Base-by-base conservation (phyloP, 1,284 basidiomycete species). In the Takashimella koratensis region DNA sequence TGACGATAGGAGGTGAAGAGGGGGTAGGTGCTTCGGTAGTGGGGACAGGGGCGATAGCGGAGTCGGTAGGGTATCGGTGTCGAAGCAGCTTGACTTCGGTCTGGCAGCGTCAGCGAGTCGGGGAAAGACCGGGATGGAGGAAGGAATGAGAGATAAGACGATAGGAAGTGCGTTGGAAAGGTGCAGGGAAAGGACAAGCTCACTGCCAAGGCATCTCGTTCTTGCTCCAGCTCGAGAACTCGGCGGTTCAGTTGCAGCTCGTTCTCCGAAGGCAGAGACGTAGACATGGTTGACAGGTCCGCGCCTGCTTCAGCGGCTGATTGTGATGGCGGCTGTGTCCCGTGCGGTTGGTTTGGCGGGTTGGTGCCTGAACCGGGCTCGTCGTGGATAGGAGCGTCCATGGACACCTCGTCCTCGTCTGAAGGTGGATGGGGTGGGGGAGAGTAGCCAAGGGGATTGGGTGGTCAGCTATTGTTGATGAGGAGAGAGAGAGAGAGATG, bases 171-270 rank as follows among this genome's bases (percentile, higher is more conserved):
- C n/a, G n/a, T n/a, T n/a, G n/a, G 16, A 36, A 42, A 5, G 8
- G 16, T 22, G 4, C 21, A 30, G 25, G 21, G 19, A 45, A 20
- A 20, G 52, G 19, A 47, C 3, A 8, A 21, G 56, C 70, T 45
- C 41, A 73, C 70, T 3, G 59, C 53, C 6, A 68, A 40, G 4
- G 41, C 43, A 41, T 71, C 65, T 16, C 68, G 52, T 45, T 73
- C 71, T 19, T 60, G 59, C 47, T 71, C 68, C 27, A 73, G 54
- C 25, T 68, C 64, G 10, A 62, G 45, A 1, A 73, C 62, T 12
- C 60, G 54, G 16, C 57, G 56, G 1, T 58, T 60, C 16, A 73
- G 53, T 20, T 59, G 54, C 13, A 73, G 36, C 55, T 73, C 70
- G 13, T 65, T 64, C 20, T 54, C 62, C 20, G 60, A 53, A 2